phyloP scores from a whole-genome alignment of 108 stramenopile genomes.

The Fragilaria radians region DNA sequence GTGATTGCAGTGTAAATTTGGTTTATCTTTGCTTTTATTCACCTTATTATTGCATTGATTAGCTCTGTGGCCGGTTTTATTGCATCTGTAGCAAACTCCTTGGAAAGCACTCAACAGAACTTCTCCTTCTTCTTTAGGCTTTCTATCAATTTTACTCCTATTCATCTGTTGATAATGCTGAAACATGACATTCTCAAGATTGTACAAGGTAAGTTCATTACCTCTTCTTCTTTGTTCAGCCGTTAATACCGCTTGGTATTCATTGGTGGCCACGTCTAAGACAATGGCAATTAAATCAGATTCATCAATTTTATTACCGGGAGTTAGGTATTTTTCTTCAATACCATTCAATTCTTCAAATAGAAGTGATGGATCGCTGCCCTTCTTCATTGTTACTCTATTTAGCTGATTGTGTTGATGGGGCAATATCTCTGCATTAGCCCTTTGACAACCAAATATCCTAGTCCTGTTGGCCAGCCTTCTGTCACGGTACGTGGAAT shows the following conservation, averaged over 20 bases:
- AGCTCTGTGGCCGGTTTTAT: constrained; percentile 2
- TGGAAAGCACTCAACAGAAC: not conserved
- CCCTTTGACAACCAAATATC: not conserved
- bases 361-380: not conserved
- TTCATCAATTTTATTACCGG: not conserved
- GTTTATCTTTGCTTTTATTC: not conserved
- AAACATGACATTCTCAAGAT: not conserved
- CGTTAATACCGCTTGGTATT: not conserved
- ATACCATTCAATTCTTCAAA: constrained; percentile 3
- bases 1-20: not conserved
- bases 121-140: not conserved
- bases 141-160: not conserved
- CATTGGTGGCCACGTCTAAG: constrained; percentile 1
- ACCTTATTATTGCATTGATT: constrained; percentile 2
- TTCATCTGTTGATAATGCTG: not conserved
- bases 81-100: not conserved
- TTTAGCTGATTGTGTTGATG: not conserved
- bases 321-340: constrained; percentile 1
- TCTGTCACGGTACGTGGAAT: not conserved
- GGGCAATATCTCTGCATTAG: constrained; percentile 2
- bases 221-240: constrained; percentile 6
- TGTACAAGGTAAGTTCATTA: not conserved
- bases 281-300: not conserved
- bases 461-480: constrained; percentile 5
- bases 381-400: constrained; percentile 6